Conservation (phyloP, 495 filamentous ascomycete genomes). For the Emericellopsis terricola region DNA sequence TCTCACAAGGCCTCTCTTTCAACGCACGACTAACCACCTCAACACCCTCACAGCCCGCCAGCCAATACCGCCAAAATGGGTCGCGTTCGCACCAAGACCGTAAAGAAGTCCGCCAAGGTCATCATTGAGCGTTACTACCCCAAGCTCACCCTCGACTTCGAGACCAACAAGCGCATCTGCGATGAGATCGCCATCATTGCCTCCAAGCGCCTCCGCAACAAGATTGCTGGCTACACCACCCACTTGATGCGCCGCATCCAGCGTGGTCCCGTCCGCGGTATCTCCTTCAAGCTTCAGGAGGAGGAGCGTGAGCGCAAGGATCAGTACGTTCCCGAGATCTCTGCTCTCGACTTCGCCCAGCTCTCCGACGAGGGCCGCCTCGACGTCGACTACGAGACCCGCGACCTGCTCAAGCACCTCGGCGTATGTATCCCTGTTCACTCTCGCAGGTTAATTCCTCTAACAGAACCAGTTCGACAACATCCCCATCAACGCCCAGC, state of each 20-base stretch:
- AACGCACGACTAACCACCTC: conserved; percentile 3
- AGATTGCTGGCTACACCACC: conserved; percentile 98
- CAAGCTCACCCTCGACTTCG: conserved; percentile 96
- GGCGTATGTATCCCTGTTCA: conserved; percentile 50
- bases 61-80: conserved; percentile 65
- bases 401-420: conserved; percentile 94
- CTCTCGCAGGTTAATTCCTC: not conserved
- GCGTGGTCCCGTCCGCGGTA: conserved; percentile 96
- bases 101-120: conserved; percentile 99
- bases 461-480: conserved; percentile 59
- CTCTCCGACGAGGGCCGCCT: conserved; percentile 77
- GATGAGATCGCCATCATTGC: conserved; percentile 99
- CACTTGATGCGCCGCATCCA: conserved; percentile 98
- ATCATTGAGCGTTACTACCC: conserved; percentile 99
- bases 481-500: conserved; percentile 85
- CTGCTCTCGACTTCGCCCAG: conserved; percentile 91
- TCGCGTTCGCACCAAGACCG: conserved; percentile 96
- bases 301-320: conserved; percentile 99
- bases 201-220: conserved; percentile 94
- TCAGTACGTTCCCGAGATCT: conserved; percentile 98
- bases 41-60: conserved; percentile 6
- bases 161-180: conserved; percentile 99
- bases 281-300: conserved; percentile 99
- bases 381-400: conserved; percentile 91
- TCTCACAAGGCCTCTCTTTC: conserved; percentile 3